These are phyloP conservation scores for Carex arenaria DNA, from an alignment of 202 grass and related monocot species.

Conservation along the genomic window DNA sequence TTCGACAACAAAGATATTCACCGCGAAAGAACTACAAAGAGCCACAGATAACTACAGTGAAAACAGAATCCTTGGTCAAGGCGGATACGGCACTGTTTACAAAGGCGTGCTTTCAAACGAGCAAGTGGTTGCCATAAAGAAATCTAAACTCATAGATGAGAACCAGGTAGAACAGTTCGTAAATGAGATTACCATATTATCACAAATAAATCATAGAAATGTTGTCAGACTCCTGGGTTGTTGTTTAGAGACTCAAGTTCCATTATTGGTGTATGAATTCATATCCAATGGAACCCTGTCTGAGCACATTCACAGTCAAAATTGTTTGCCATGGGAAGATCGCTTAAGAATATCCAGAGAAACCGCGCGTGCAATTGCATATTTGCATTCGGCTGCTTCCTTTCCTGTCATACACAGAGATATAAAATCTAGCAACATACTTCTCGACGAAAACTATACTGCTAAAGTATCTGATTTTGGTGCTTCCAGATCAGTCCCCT, in stretches of 20 bases:
- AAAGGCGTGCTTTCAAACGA: slow-evolving; percentile 16
- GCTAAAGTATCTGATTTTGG: slow-evolving; percentile 36
- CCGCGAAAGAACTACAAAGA: slow-evolving; percentile 10
- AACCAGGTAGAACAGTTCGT: slow-evolving; percentile 32
- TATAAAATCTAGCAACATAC: slow-evolving; percentile 31
- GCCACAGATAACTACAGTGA: slow-evolving; percentile 28
- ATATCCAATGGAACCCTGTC: slow-evolving; percentile 30
- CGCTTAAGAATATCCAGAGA: slow-evolving; percentile 30
- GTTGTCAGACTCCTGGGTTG: slow-evolving; percentile 25
- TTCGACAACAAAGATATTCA: slow-evolving; percentile 30
- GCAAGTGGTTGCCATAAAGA: slow-evolving; percentile 32
- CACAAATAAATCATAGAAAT: slow-evolving; percentile 27
- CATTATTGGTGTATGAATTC: slow-evolving; percentile 34
- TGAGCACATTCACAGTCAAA: slow-evolving; percentile 19
- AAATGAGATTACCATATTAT: slow-evolving; percentile 33
- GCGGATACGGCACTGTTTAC: slow-evolving; percentile 29
- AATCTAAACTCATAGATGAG: slow-evolving; percentile 29
- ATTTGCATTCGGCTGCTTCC: slow-evolving; percentile 26
- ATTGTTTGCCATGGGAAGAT: slow-evolving; percentile 28
- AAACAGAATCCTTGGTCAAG: slow-evolving; percentile 12
- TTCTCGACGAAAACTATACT: slow-evolving; percentile 20
- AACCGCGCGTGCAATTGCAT: slow-evolving; percentile 24
- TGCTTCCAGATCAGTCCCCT: slow-evolving; percentile 27
- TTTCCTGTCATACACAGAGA: slow-evolving; percentile 36
- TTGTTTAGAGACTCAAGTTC: slow-evolving; percentile 29